Conservation (phyloP, 805 yeast genomes). For the Priceomyces fermenticarens region DNA sequence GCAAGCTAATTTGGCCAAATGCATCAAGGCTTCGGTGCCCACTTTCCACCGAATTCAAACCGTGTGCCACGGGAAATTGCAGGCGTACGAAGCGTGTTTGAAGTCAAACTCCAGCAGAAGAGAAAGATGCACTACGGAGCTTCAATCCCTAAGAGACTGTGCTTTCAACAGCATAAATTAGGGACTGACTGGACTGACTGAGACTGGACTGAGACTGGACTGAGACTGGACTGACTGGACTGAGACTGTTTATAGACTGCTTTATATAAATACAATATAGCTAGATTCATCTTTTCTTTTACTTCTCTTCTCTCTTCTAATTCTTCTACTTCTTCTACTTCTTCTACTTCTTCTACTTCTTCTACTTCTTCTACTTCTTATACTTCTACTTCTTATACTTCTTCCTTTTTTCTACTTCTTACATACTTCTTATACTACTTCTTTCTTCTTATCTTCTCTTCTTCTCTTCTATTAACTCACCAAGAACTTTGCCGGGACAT, state of each 20-base stretch:
- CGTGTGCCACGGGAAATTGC: slow-evolving; percentile 56
- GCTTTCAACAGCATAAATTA: slow-evolving; percentile 42
- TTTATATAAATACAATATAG: too few relatives aligned
- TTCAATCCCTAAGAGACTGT: slow-evolving; percentile 62
- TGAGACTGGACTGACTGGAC: too few relatives aligned
- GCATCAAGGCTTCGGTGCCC: slow-evolving; percentile 67
- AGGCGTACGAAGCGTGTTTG: slow-evolving; percentile 66
- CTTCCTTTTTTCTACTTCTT: too few relatives aligned
- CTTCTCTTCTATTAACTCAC: neutral
- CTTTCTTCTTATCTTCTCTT: neutral
- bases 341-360: too few relatives aligned
- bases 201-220: too few relatives aligned
- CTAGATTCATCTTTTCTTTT: too few relatives aligned
- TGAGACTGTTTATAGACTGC: too few relatives aligned
- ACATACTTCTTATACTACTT: too few relatives aligned
- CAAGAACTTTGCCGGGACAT: slow-evolving; percentile 31
- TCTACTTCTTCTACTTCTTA: too few relatives aligned
- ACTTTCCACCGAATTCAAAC: slow-evolving; percentile 66
- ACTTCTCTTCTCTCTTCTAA: too few relatives aligned
- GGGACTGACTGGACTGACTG: neutral
- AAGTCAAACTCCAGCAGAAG: slow-evolving; percentile 42
- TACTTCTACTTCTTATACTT: too few relatives aligned
- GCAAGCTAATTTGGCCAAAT: slow-evolving; percentile 56
- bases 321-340: too few relatives aligned
- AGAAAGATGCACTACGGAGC: slow-evolving; percentile 49